Conservation (phyloP, 2,329 filamentous ascomycete genomes). For the Xylaria sp. region DNA sequence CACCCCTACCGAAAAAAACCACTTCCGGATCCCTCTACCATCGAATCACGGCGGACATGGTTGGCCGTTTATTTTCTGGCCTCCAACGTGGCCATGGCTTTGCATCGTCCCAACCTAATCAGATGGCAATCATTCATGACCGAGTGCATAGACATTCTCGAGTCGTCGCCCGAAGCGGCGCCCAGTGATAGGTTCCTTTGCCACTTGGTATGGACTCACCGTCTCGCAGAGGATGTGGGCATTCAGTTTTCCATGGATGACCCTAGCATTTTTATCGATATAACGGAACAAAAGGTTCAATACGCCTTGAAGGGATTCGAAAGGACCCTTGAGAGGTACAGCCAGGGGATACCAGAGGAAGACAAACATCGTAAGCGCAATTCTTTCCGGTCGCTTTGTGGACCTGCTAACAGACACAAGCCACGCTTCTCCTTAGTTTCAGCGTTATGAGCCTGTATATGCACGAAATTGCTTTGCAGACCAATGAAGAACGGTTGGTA, state of each 20-base stretch:
- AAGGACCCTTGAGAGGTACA: slow-evolving; percentile 66
- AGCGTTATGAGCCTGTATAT: slow-evolving; percentile 73
- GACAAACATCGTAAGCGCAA: slow-evolving; percentile 60
- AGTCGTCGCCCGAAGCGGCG: slow-evolving; percentile 59
- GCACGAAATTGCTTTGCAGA: slow-evolving; percentile 74
- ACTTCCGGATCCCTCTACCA: slow-evolving; percentile 57
- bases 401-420: slow-evolving; percentile 44
- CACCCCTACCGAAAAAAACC: slow-evolving; percentile 50
- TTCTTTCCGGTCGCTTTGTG: slow-evolving; percentile 21
- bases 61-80: slow-evolving; percentile 65
- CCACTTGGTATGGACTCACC: slow-evolving; percentile 64
- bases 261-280: slow-evolving; percentile 55
- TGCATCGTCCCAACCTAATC: slow-evolving; percentile 65
- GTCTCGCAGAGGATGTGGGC: slow-evolving; percentile 71
- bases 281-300: slow-evolving; percentile 68
- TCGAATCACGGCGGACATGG: slow-evolving; percentile 64
- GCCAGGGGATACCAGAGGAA: slow-evolving; percentile 57
- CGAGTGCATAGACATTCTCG: slow-evolving; percentile 62
- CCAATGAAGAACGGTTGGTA: slow-evolving; percentile 53
- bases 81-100: slow-evolving; percentile 64
- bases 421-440: slow-evolving; percentile 67
- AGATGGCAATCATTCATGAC: slow-evolving; percentile 66
- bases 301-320: slow-evolving; percentile 70
- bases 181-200: slow-evolving; percentile 64
- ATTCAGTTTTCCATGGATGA: slow-evolving; percentile 72